These are phyloP conservation scores for Microstegium vimineum DNA, from an alignment of 176 grass and related monocot species.

Conservation along the genomic window DNA sequence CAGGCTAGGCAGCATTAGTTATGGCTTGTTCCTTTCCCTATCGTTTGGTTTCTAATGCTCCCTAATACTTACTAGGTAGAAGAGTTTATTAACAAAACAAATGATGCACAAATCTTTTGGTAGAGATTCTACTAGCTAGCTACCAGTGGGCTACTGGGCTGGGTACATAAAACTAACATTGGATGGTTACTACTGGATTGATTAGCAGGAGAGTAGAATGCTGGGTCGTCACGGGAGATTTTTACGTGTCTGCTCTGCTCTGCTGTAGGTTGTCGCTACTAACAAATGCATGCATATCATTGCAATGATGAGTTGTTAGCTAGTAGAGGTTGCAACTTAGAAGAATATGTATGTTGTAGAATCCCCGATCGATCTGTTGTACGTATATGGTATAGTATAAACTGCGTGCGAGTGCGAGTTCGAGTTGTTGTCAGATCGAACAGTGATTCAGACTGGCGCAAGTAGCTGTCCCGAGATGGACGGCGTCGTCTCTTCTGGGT, in stretches of 20 bases:
- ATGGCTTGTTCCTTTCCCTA: background rate
- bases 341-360: background rate
- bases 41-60: background rate
- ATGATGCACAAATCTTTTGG: no score
- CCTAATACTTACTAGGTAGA: no score
- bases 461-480: conserved; percentile 14
- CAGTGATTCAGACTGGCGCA: background rate
- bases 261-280: no score
- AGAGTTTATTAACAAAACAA: no score
- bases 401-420: no score
- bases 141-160: background rate
- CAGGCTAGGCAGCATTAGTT: background rate
- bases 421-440: background rate
- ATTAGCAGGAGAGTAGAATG: background rate
- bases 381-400: no score
- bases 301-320: no score
- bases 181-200: no score
- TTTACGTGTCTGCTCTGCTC: background rate
- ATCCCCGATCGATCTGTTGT: no score
- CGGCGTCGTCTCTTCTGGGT: conserved; percentile 20
- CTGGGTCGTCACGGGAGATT: background rate
- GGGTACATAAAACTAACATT: background rate
- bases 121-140: no score
- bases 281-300: no score
- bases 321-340: background rate